phyloP scores from a whole-genome alignment of 805 yeast genomes.

The Teunomyces tritomae region DNA sequence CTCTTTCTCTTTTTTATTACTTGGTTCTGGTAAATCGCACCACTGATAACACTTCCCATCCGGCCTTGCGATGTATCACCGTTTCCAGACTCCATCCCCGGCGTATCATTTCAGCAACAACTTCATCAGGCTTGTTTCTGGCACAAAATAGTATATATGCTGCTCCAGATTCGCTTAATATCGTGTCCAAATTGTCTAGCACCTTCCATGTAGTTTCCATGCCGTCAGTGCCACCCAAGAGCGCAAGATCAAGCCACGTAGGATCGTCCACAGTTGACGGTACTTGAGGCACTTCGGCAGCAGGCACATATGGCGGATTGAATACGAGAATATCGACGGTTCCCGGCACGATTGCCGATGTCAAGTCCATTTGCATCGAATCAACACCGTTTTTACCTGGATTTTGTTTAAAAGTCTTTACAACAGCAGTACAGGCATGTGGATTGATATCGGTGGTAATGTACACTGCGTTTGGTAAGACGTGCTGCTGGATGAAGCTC shows the following conservation, averaged over 20 bases:
- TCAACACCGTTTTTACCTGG: conserved; percentile 15
- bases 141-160: conserved; percentile 94
- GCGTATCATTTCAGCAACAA: conserved; percentile 46
- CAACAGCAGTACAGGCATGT: conserved; percentile 57
- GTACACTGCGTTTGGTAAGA: conserved; percentile 51
- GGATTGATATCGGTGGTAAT: conserved; percentile 81
- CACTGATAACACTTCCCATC: conserved; percentile 90
- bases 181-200: conserved; percentile 49
- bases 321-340: conserved; percentile 73
- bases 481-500: conserved; percentile 63
- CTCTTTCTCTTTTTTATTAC: background rate
- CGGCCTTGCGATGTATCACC: conserved; percentile 77
- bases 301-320: conserved; percentile 97
- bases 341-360: conserved; percentile 44
- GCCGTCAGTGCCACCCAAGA: conserved; percentile 86
- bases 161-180: conserved; percentile 59
- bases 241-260: conserved; percentile 84
- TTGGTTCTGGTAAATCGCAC: conserved; percentile 48
- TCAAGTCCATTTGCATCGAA: conserved; percentile 54
- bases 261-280: conserved; percentile 49
- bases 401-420: conserved; percentile 22
- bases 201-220: conserved; percentile 79
- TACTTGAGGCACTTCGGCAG: conserved; percentile 63
- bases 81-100: conserved; percentile 52
- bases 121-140: conserved; percentile 72